These are phyloP conservation scores for Paradendryphiella salina DNA, from an alignment of 2,329 filamentous ascomycete genomes.

Conservation along the genomic window DNA sequence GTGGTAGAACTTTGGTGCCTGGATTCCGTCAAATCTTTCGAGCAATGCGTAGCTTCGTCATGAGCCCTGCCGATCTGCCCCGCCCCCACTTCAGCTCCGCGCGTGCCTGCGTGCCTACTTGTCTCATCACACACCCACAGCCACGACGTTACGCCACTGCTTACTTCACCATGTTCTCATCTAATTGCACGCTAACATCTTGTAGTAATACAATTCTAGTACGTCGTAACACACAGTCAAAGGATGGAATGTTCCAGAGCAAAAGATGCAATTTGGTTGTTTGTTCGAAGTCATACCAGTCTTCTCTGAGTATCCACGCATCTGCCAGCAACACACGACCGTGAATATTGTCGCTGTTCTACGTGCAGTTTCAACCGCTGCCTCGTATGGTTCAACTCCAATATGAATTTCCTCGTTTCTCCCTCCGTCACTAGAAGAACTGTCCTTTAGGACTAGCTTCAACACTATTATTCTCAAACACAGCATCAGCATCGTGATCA, in stretches of 20 bases:
- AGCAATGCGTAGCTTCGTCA: constrained; percentile 13
- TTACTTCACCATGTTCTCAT: no score
- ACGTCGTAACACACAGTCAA: no score
- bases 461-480: constrained; percentile 30
- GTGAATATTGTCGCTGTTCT: no score
- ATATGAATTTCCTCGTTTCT: not conserved
- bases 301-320: no score
- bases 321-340: no score
- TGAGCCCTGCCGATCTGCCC: constrained; percentile 28
- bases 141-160: no score
- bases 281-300: no score
- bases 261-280: not conserved
- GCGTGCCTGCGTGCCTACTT: not conserved
- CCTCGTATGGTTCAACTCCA: not conserved
- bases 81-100: constrained; percentile 26
- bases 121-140: no score
- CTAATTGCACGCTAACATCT: no score
- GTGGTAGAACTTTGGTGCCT: constrained; percentile 19
- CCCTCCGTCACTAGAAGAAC: constrained; percentile 33
- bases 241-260: no score
- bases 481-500: constrained; percentile 32
- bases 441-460: constrained; percentile 32
- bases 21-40: constrained; percentile 16
- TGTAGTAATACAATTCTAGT: no score
- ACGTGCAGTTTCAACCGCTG: no score